Evolutionary conservation across 1,284 basidiomycete species (phyloP), one percentile per base, ranked within the genome.

Genomic region (Leccinum insolens): DNA sequence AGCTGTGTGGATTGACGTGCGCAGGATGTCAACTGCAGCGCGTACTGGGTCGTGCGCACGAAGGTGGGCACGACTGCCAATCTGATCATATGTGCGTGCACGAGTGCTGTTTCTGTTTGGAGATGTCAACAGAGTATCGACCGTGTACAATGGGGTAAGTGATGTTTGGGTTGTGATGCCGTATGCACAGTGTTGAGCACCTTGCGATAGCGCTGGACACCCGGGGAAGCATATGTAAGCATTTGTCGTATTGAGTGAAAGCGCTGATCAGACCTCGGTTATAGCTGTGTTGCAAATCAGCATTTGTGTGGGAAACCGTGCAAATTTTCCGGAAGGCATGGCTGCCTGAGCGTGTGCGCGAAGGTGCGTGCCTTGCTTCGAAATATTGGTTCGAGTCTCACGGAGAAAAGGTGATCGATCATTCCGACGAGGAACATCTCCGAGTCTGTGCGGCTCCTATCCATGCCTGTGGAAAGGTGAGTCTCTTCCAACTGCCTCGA

Each of bases 381-480:
- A 62, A n/a, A 3, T 8, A 0, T 31, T 14, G 5, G 11, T 20
- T 39, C n/a, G 4, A 46, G 5, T 6, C 22, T 66, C 5, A 76
- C 20, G 4, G 4, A 15, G n/a, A 44, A 34, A 62, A 86, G 85
- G 74, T 82, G 14, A 77, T 79, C n/a, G 78, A 77, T 49, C 85
- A 88, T 65, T 49, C 66, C 12, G 85, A 83, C 2, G 80, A 79
- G 0, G 83, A 82, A 3, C 88, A 89, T 69, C 65, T 84, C 61
- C 34, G 34, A 34, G 34, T 34, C 34, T 89, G 89, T 71, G 82
- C 86, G 1, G 84, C 87, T 7, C 75, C 78, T 1, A 71, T 81
- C 2, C 88, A 90, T 69, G 81, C 81, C 22, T 89, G 89, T 67
- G 86, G 86, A 31, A 76, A 84, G 79, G 88, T 85, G 69, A 65